Evolutionary conservation across 192 early-diverging fungal species (phyloP).

Genomic region (Helicostylum pulchrum): DNA sequence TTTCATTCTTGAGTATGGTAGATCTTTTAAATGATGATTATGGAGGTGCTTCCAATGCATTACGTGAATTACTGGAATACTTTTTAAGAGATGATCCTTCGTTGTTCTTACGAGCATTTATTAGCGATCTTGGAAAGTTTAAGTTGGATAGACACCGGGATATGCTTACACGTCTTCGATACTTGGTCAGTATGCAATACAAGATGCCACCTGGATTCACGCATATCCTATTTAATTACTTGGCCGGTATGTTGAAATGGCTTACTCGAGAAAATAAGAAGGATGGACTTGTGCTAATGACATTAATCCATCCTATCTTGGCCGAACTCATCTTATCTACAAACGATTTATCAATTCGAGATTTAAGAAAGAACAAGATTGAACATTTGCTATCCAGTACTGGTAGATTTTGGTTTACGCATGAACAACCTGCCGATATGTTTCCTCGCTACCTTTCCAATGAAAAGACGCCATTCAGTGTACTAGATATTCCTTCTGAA

Average conservation of each 20-base stretch:
- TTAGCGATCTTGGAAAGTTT: conserved; percentile 48
- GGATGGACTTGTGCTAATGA: conserved; percentile 38
- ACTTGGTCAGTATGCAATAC: conserved; percentile 44
- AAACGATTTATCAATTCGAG: conserved; percentile 48
- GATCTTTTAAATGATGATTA: conserved; percentile 50
- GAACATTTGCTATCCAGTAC: conserved; percentile 47
- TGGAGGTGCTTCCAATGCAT: conserved; percentile 43
- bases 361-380: conserved; percentile 58
- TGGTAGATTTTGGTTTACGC: conserved; percentile 54
- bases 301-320: conserved; percentile 42
- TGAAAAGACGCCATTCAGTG: conserved; percentile 25
- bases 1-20: conserved; percentile 42
- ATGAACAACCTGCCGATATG: conserved; percentile 44
- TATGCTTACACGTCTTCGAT: conserved; percentile 40
- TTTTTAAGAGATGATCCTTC: conserved; percentile 55
- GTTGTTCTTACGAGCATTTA: conserved; percentile 48
- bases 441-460: conserved; percentile 41
- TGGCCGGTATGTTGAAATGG: conserved; percentile 58
- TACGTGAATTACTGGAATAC: conserved; percentile 42
- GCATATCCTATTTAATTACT: conserved; percentile 50
- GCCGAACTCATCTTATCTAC: conserved; percentile 49
- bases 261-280: conserved; percentile 43
- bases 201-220: conserved; percentile 52
- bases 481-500: conserved; percentile 40
- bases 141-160: conserved; percentile 35